Conservation (phyloP, 441 rosid genomes). For the Corymbia calophylla region DNA sequence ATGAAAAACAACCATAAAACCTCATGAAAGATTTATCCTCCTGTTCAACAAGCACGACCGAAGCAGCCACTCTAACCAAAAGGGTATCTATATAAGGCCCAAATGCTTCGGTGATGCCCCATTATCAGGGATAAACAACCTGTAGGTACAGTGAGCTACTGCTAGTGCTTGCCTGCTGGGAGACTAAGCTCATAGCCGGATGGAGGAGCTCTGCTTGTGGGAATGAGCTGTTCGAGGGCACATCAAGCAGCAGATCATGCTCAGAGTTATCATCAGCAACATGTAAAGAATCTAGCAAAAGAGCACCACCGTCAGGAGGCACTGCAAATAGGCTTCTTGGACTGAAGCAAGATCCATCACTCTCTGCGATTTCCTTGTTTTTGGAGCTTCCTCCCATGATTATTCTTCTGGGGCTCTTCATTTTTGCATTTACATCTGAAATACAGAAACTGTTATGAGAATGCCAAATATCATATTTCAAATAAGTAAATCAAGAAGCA, state of each 20-base stretch:
- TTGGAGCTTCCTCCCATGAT: conserved; percentile 27
- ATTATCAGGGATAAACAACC: conserved; percentile 24
- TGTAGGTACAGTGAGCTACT: conserved; percentile 43
- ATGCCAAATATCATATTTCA: background rate
- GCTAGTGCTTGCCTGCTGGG: conserved; percentile 48
- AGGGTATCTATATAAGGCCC: background rate
- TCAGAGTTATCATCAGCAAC: conserved; percentile 54
- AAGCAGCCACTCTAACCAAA: background rate
- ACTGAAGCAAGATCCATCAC: conserved; percentile 63
- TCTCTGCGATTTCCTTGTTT: conserved; percentile 49
- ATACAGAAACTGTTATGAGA: background rate
- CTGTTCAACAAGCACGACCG: background rate
- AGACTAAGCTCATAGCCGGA: conserved; percentile 31
- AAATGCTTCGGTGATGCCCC: background rate
- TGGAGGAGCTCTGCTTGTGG: conserved; percentile 91
- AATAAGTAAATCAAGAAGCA: background rate
- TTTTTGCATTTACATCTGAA: conserved; percentile 43
- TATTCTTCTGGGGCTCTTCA: conserved; percentile 68
- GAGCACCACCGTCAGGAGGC: conserved; percentile 61
- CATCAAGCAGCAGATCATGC: conserved; percentile 76
- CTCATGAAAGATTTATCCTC: background rate
- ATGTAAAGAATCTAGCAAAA: conserved; percentile 47
- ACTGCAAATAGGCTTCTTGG: conserved; percentile 68
- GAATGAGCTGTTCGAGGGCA: conserved; percentile 80
- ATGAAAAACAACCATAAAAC: background rate